A percentile compares a stretch with the other conserved stretches of the same genome.
Evolutionary conservation across 495 filamentous ascomycete species (phyloP).

Genomic region (Aspergillus panamensis): DNA sequence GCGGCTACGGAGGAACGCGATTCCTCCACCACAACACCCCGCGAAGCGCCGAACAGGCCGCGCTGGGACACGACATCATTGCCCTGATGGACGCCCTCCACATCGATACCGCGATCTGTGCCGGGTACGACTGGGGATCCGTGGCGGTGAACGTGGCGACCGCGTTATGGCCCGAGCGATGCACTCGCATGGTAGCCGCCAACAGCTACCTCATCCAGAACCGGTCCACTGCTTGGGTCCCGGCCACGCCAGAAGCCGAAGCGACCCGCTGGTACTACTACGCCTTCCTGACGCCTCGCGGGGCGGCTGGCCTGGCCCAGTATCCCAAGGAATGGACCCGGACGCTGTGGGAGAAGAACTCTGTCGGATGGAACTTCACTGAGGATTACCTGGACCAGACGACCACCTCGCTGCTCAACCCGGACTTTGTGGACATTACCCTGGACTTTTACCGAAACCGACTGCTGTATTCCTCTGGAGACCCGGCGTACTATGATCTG

Average conservation of each 20-base stretch:
- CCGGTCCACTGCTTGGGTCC: conserved; percentile 3
- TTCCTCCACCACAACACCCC: conserved; percentile 3
- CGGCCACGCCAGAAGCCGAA: neutral
- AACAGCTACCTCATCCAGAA: conserved; percentile 10
- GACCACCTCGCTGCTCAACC: neutral
- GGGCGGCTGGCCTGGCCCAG: neutral
- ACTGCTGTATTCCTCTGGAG: conserved; percentile 1
- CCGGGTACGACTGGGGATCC: conserved; percentile 7
- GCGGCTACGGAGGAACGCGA: conserved; percentile 1
- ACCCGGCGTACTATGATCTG: conserved; percentile 1
- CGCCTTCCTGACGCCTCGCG: neutral
- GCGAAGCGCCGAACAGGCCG: conserved; percentile 4
- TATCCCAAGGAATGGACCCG: conserved; percentile 5
- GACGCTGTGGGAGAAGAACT: neutral
- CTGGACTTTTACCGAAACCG: conserved; percentile 2
- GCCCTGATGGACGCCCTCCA: conserved; percentile 5
- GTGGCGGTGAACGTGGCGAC: conserved; percentile 3
- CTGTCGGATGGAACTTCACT: conserved; percentile 3
- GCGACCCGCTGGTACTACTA: conserved; percentile 6
- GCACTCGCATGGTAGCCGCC: conserved; percentile 5
- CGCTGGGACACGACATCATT: conserved; percentile 3
- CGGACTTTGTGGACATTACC: conserved; percentile 3
- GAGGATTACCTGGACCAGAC: conserved; percentile 4
- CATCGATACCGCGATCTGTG: conserved; percentile 3
- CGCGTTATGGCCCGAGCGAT: conserved; percentile 5